These are phyloP conservation scores for Teratosphaeria epicoccoides DNA, from an alignment of 2,329 filamentous ascomycete species.

Conservation along the genomic window DNA sequence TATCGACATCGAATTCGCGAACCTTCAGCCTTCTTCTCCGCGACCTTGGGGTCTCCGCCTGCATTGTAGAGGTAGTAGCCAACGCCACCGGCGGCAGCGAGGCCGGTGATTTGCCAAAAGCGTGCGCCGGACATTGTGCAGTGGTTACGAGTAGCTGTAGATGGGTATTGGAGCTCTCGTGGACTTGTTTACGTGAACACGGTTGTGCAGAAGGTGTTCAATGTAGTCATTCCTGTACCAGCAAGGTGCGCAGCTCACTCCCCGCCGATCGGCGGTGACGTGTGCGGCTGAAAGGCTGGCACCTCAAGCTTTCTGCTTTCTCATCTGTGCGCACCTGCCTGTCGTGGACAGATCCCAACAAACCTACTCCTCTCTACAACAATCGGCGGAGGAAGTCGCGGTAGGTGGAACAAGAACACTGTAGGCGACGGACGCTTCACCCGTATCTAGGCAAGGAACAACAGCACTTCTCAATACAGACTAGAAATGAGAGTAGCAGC, in stretches of 20 bases:
- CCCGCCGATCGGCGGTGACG: not conserved
- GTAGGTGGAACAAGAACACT: not conserved
- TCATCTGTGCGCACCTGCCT: constrained; percentile 2
- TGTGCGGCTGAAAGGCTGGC: not conserved
- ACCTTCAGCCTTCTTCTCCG: constrained; percentile 84
- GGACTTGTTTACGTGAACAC: not conserved
- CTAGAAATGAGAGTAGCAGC: not conserved
- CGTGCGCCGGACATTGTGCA: constrained; percentile 7
- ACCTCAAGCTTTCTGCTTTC: constrained; percentile 1
- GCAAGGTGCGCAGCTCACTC: not conserved
- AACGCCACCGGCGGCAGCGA: constrained; percentile 52
- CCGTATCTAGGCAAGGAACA: not conserved
- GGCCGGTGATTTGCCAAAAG: constrained; percentile 9
- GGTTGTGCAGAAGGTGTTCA: not conserved
- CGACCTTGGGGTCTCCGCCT: constrained; percentile 68
- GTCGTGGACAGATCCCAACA: not conserved
- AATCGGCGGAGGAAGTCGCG: not conserved
- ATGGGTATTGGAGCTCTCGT: not conserved
- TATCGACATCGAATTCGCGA: constrained; percentile 25
- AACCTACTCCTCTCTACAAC: not conserved
- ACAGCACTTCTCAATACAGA: not conserved
- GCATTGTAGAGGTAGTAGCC: constrained; percentile 89
- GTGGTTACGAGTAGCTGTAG: not conserved
- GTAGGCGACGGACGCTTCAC: not conserved
- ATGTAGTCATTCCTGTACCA: too few relatives aligned